Evolutionary conservation across 176 grass and related monocot genomes (phyloP).

Genomic region (Ampelocalamus luodianensis): DNA sequence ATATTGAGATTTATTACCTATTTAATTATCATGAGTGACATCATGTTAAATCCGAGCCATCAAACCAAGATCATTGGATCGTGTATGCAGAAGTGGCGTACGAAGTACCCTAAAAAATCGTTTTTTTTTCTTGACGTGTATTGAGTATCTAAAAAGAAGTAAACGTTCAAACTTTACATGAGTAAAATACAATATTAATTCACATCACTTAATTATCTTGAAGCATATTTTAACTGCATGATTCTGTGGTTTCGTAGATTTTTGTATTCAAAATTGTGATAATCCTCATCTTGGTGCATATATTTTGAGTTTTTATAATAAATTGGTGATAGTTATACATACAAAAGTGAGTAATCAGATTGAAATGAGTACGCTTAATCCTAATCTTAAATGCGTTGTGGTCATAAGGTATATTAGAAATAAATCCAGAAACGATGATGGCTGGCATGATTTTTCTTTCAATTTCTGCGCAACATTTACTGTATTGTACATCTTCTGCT

Average conservation of each 20-base stretch:
- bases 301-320: conserved; percentile 2
- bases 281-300: neutral
- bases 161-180: conserved; percentile 1
- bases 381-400: neutral
- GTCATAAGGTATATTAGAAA: conserved; percentile 3
- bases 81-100: neutral
- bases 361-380: neutral
- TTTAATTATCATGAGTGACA: neutral
- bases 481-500: conserved; percentile 36
- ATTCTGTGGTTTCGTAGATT: neutral
- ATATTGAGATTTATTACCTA: conserved; percentile 18
- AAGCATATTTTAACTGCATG: neutral
- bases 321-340: neutral
- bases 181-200: conserved; percentile 4
- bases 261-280: neutral
- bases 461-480: neutral
- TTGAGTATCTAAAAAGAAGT: neutral
- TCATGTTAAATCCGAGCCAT: conserved; percentile 6
- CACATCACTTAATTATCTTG: conserved; percentile 1
- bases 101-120: neutral
- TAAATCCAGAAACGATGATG: neutral
- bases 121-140: neutral
- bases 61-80: neutral
- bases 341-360: conserved; percentile 4
- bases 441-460: neutral